Evolutionary conservation across 2,329 filamentous ascomycete species (phyloP).

Genomic region (Epichloe baconii): DNA sequence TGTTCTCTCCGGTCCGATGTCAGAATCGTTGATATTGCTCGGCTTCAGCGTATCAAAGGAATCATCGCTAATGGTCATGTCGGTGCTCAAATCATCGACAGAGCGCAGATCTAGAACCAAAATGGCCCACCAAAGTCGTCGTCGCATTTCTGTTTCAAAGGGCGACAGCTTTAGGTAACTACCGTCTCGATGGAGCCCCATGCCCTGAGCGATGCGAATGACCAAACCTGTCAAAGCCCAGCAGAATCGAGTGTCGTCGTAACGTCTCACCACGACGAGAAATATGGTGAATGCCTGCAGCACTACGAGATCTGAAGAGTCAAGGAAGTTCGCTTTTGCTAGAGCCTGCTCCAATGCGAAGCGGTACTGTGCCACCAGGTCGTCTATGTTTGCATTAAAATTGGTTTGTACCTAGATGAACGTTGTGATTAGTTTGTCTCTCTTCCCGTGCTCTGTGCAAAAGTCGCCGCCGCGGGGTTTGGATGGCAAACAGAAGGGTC

Average conservation of each 20-base stretch:
- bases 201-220: constrained; percentile 44
- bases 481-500: background rate
- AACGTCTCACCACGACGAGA: constrained; percentile 32
- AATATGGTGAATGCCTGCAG: constrained; percentile 47
- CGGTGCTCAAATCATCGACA: constrained; percentile 39
- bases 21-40: constrained; percentile 36
- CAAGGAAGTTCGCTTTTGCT: constrained; percentile 43
- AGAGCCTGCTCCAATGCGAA: constrained; percentile 44
- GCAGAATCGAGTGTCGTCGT: constrained; percentile 39
- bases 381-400: constrained; percentile 29
- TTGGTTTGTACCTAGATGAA: constrained; percentile 20
- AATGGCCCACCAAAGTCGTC: constrained; percentile 49
- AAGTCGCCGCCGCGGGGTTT: background rate
- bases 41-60: constrained; percentile 36
- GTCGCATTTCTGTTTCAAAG: constrained; percentile 46
- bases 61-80: constrained; percentile 27
- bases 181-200: constrained; percentile 47
- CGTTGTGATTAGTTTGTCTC: background rate
- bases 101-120: constrained; percentile 41
- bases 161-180: constrained; percentile 36
- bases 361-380: constrained; percentile 34
- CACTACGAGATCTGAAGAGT: constrained; percentile 41
- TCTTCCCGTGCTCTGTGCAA: background rate
- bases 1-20: constrained; percentile 32
- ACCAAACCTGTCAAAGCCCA: constrained; percentile 47